Evolutionary conservation across 495 filamentous ascomycete genomes (phyloP), one percentile per base, ranked within the genome.

Genomic region (Darksidea phi): DNA sequence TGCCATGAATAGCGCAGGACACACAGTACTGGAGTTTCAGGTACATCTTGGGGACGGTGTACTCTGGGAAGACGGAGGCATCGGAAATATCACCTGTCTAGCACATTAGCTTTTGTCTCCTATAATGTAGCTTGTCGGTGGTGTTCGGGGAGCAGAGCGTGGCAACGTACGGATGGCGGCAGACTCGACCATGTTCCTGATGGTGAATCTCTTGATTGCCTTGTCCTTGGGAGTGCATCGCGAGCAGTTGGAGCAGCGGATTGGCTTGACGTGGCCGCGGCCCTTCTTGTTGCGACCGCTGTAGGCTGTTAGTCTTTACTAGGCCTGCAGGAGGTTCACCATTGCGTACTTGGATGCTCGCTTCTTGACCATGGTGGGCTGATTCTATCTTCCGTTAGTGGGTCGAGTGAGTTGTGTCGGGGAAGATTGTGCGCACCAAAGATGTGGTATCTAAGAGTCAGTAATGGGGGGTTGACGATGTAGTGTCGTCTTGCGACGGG

Each of bases 11-110:
- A 70, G 94, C 94, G 81, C 94, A 97, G 76, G 95, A 97, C 74
- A 98, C 94, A 78, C 94, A 99, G 89, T 99, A 99, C 84, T 99
- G 94, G 76, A 99, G 87, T 86, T 99, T 99, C 77, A 99, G 83
- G 87, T 99, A 99, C 94, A 99, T 99, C 86, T 99, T 99, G 78
- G 94, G 94, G 77, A 99, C 92, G 60, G 90, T 88, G 83, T 99
- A 99, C 82, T 99, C 94, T 66, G 88, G 79, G 84, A 97, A 97
- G 77, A 99, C 94, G 69, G 94, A 97, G 72, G 94, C 94, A 73
- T 99, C 94, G 66, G 91, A 96, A 80, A 99, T 97, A 91, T 99
- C 94, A 89, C 93, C 93, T 98, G 52, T 13, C 21, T 15, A n/a
- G 10, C 7, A 15, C 52, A 65, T 52, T 64, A 69, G 48, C 41